Evolutionary conservation across 2,329 filamentous ascomycete species (phyloP), one percentile per base, ranked within the genome.

Genomic region (Fusarium agapanthi): DNA sequence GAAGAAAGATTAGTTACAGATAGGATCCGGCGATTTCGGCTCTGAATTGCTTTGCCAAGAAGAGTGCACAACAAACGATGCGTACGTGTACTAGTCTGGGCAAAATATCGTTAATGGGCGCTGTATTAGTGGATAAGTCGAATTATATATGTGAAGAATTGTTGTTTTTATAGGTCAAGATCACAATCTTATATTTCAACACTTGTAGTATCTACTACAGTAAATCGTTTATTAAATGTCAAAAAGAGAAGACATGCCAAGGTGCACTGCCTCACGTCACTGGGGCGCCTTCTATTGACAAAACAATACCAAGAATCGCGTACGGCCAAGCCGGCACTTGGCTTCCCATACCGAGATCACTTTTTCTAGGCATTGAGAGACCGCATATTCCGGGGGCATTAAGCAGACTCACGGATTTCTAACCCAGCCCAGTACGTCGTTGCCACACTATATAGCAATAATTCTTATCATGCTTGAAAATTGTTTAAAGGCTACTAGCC

Each of bases 21-120:
- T 34, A n/a, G 44, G 37, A 58, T 22, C 16, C 43, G 50, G 65
- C 65, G 57, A 68, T 38, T 68, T 64, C 53, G 66, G 66, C 66
- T 70, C 9, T 26, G 34, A 50, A 57, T 64, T 38, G 43, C 59
- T n/a, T 64, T 43, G 67, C 65, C 67, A 65, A 69, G 65, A 20
- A 12, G 8, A 32, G 41, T 44, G 67, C 65, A 65, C 67, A 69
- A 65, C 67, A 69, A 65, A 69, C 65, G 16, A 20, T 26, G 34
- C 14, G 26, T 58, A 69, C 35, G 44, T 69, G 61, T 7, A 48
- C 58, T 67, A 34, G 40, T 32, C 51, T 26, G 41, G 44, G 34
- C 51, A 48, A 12, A 16, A n/a, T 12, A 9, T n/a, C 3, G 20
- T 14, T 10, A 18, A 54, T 54, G 15, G 1, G 24, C 3, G 9